A percentile compares a stretch with the other conserved stretches of the same genome.
Conservation (phyloP, 805 yeast genomes). For the Pichia exigua region DNA sequence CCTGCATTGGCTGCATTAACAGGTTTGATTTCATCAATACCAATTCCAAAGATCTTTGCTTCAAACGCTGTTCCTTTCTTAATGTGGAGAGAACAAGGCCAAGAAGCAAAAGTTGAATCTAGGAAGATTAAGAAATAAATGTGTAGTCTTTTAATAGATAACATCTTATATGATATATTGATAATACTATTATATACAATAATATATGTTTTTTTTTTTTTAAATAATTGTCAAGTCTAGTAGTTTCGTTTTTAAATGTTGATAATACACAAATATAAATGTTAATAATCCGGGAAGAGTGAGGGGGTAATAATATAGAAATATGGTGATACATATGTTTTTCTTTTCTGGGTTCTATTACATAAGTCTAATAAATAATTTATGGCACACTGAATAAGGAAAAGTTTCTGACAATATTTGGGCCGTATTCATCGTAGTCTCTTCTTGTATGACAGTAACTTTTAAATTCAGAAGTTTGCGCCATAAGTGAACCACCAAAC, state of each 20-base stretch:
- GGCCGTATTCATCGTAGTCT: constrained; percentile 97
- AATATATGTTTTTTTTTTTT: not conserved
- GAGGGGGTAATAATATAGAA: not conserved
- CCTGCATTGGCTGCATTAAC: constrained; percentile 54
- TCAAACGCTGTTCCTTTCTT: constrained; percentile 55
- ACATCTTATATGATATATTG: not conserved
- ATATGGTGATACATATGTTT: not conserved
- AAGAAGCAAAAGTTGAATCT: constrained; percentile 18
- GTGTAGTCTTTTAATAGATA: no score
- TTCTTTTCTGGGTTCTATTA: not conserved
- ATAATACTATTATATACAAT: not conserved
- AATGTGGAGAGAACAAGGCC: constrained; percentile 38
- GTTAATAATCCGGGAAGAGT: not conserved
- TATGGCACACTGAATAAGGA: constrained; percentile 87
- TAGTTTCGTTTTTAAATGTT: not conserved
- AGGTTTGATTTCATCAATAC: constrained; percentile 52
- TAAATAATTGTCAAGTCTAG: not conserved
- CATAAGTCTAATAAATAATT: constrained; percentile 1
- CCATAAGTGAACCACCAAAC: constrained; percentile 97
- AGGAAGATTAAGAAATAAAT: constrained; percentile 10
- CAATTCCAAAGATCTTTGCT: constrained; percentile 48
- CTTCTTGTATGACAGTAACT: constrained; percentile 94
- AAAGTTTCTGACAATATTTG: constrained; percentile 94
- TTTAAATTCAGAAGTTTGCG: constrained; percentile 95
- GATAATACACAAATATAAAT: not conserved